phyloP scores from a whole-genome alignment of 2,329 filamentous ascomycete genomes.

The Celoporthe dispersa region DNA sequence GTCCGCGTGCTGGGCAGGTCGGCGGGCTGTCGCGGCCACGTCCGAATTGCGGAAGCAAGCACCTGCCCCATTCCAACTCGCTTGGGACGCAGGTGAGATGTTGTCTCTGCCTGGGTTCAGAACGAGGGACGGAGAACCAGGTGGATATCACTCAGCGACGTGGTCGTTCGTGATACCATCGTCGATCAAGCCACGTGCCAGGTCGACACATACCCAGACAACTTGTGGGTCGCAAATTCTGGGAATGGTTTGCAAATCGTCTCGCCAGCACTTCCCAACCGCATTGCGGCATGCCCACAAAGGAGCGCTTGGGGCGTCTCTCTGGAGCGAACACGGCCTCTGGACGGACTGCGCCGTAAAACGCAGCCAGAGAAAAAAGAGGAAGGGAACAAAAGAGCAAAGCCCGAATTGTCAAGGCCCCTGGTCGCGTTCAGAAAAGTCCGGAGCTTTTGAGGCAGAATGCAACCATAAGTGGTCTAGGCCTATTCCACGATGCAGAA shows the following conservation, averaged over 20 bases:
- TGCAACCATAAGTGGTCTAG: constrained; percentile 15
- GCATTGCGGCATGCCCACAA: not conserved
- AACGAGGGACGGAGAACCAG: not conserved
- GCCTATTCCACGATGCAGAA: not conserved
- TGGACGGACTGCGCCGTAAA: not conserved
- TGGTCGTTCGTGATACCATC: not conserved
- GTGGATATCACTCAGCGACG: not conserved
- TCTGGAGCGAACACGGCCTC: not conserved
- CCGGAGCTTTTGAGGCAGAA: constrained; percentile 20
- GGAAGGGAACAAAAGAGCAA: not conserved
- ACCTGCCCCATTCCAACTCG: constrained; percentile 9
- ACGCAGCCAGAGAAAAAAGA: not conserved
- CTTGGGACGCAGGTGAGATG: not conserved
- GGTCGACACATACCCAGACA: not conserved
- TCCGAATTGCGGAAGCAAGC: not conserved
- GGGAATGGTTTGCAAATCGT: not conserved
- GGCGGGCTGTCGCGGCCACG: not conserved
- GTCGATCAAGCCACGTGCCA: not conserved
- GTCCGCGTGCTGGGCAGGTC: not conserved
- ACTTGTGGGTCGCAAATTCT: not conserved
- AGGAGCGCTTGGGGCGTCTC: not conserved
- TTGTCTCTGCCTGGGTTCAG: not conserved
- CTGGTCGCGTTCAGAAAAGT: not conserved
- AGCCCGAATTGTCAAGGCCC: not conserved
- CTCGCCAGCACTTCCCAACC: not conserved